Percentiles rank a stretch among this genome's conserved stretches.
These are phyloP conservation scores for Candida neerlandica DNA, from an alignment of 1,139 yeast genomes.

Conservation along the genomic window DNA sequence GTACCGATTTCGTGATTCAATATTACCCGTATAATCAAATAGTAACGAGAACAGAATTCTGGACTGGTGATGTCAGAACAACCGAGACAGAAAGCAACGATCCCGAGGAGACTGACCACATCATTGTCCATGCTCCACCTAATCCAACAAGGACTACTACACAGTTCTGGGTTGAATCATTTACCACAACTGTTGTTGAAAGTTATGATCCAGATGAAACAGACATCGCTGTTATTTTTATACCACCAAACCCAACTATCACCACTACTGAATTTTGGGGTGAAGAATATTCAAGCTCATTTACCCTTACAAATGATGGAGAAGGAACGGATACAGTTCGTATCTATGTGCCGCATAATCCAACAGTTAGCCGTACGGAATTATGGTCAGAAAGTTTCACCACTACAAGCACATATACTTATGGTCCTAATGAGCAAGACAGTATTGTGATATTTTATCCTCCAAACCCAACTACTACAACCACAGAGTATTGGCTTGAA, in stretches of 20 bases:
- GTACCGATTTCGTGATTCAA: slow-evolving; percentile 19
- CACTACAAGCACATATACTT: slow-evolving; percentile 15
- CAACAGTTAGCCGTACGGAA: slow-evolving; percentile 15
- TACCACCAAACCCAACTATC: slow-evolving; percentile 18
- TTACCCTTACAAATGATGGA: slow-evolving; percentile 12
- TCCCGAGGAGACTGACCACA: slow-evolving; percentile 17
- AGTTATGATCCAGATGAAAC: slow-evolving; percentile 17
- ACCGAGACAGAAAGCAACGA: slow-evolving; percentile 10
- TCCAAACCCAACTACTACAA: slow-evolving; percentile 12
- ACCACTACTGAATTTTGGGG: slow-evolving; percentile 15
- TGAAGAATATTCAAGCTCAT: slow-evolving; percentile 6
- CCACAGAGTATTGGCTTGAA: background rate
- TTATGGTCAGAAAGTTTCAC: slow-evolving; percentile 3
- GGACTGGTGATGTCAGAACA: slow-evolving; percentile 16
- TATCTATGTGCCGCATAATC: slow-evolving; percentile 20
- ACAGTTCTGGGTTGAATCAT: slow-evolving; percentile 12
- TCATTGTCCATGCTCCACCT: slow-evolving; percentile 17
- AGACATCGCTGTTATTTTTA: slow-evolving; percentile 15
- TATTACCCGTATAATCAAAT: slow-evolving; percentile 19
- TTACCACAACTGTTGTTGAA: slow-evolving; percentile 11
- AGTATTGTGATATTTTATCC: slow-evolving; percentile 18
- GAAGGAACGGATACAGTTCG: slow-evolving; percentile 20
- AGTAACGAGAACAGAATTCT: slow-evolving; percentile 9
- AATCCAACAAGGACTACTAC: slow-evolving; percentile 18
- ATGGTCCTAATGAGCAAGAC: slow-evolving; percentile 16